phyloP scores from a whole-genome alignment of 257 asterid genomes.

The Linderniella brevidens region DNA sequence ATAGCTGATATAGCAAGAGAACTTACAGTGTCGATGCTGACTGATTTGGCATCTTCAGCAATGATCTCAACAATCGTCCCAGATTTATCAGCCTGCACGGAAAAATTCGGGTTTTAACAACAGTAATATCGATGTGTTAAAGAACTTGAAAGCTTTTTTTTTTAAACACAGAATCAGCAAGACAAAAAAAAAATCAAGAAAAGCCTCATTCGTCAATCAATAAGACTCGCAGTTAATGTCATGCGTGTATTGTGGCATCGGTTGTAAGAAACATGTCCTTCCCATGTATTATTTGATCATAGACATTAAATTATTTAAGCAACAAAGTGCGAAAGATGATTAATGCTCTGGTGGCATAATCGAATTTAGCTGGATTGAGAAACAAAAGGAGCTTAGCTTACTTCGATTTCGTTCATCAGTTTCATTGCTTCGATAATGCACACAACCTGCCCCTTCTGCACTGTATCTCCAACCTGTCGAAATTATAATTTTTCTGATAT shows the following conservation, averaged over 20 bases:
- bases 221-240: no score
- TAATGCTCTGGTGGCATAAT: constrained; percentile 10
- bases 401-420: constrained; percentile 94
- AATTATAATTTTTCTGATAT: no score
- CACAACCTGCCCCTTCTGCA: constrained; percentile 78
- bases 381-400: constrained; percentile 19
- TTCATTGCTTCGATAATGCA: constrained; percentile 94
- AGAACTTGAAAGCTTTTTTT: no score
- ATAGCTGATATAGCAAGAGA: constrained; percentile 3
- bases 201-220: no score
- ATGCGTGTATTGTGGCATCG: no score
- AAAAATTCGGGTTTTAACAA: constrained; percentile 4
- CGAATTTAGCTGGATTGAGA: constrained; percentile 6
- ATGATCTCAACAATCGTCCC: constrained; percentile 60
- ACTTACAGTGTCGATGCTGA: constrained; percentile 65
- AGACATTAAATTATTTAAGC: not conserved
- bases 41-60: constrained; percentile 72
- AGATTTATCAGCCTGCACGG: constrained; percentile 49
- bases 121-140: no score
- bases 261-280: no score
- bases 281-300: no score
- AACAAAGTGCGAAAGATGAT: constrained; percentile 4
- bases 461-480: constrained; percentile 71
- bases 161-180: no score
- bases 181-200: no score